These are phyloP conservation scores for Dissoconium aciculare DNA, from an alignment of 2,329 filamentous ascomycete species.

Conservation along the genomic window DNA sequence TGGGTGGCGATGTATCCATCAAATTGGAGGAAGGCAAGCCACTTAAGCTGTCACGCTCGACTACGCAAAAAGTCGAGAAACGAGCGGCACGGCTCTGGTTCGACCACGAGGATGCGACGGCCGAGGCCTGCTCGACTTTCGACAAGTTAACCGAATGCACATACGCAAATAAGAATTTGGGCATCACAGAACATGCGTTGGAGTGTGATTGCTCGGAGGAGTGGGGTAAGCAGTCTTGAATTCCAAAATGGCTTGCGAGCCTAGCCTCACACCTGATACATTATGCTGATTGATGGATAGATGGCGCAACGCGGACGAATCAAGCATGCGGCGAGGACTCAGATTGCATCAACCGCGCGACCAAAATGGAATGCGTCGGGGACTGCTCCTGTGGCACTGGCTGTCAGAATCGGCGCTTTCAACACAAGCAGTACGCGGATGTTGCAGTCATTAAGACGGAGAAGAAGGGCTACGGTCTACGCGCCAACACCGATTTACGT, in stretches of 20 bases:
- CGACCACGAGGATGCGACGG: conserved; percentile 63
- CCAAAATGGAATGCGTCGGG: conserved; percentile 88
- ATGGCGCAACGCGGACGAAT: conserved; percentile 43
- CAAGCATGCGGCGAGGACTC: conserved; percentile 87
- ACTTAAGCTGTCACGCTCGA: conserved; percentile 58
- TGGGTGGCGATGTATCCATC: conserved; percentile 46
- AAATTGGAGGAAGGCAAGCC: conserved; percentile 51
- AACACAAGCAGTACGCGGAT: conserved; percentile 73
- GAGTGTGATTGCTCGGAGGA: conserved; percentile 93
- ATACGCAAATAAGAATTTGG: conserved; percentile 83
- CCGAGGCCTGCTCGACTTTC: conserved; percentile 61
- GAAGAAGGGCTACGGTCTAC: conserved; percentile 90
- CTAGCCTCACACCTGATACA: not conserved
- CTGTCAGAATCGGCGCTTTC: conserved; percentile 92
- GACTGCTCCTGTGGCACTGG: conserved; percentile 75
- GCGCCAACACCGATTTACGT: conserved; percentile 61
- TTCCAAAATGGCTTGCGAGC: not conserved
- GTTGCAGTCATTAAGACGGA: conserved; percentile 96
- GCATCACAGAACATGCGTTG: conserved; percentile 78
- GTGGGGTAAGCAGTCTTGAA: conserved; percentile 76
- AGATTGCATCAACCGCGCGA: conserved; percentile 95
- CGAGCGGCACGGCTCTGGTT: conserved; percentile 53
- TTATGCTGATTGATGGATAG: conserved; percentile 23
- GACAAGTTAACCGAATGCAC: conserved; percentile 70
- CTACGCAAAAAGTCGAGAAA: conserved; percentile 52